Conservation (phyloP, 2,329 filamentous ascomycete genomes). For the Thielaviopsis ethacetica region DNA sequence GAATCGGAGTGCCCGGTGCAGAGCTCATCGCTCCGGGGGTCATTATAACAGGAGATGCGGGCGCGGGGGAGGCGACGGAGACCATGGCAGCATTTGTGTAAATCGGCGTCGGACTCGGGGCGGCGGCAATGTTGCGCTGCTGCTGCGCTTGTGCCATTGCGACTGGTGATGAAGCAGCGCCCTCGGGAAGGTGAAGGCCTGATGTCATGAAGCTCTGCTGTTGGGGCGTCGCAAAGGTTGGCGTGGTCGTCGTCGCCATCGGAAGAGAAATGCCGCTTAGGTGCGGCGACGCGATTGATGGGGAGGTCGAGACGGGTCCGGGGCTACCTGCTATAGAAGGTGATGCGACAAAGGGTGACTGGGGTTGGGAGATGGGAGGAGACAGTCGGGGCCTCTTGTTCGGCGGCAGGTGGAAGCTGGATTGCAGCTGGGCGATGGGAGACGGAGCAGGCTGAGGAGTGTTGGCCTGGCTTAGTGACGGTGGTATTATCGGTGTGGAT, state of each 20-base stretch:
- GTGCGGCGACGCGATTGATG: constrained; percentile 16
- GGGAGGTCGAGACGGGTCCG: constrained; percentile 22
- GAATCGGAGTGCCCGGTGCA: background rate
- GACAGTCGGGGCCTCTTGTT: constrained; percentile 59
- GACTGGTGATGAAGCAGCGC: constrained; percentile 11
- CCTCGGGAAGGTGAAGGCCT: constrained; percentile 14
- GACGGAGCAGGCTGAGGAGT: constrained; percentile 41
- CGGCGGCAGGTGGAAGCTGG: constrained; percentile 43
- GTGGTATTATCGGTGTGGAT: background rate
- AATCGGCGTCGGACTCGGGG: constrained; percentile 8
- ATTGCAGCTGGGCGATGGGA: constrained; percentile 37
- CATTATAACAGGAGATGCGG: constrained; percentile 9
- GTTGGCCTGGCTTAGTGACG: background rate
- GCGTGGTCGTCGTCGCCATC: constrained; percentile 10
- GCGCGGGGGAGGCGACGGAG: constrained; percentile 10
- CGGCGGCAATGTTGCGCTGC: constrained; percentile 5
- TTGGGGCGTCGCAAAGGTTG: constrained; percentile 5
- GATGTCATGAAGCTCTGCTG: constrained; percentile 9
- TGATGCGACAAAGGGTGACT: constrained; percentile 41
- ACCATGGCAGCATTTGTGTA: constrained; percentile 15
- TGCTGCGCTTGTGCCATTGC: constrained; percentile 13
- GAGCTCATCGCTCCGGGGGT: constrained; percentile 4
- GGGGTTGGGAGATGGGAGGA: constrained; percentile 50
- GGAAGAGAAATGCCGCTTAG: constrained; percentile 1
- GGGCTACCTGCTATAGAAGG: constrained; percentile 31